These are phyloP conservation scores for Candida orba DNA, from an alignment of 805 yeast species.

Conservation along the genomic window DNA sequence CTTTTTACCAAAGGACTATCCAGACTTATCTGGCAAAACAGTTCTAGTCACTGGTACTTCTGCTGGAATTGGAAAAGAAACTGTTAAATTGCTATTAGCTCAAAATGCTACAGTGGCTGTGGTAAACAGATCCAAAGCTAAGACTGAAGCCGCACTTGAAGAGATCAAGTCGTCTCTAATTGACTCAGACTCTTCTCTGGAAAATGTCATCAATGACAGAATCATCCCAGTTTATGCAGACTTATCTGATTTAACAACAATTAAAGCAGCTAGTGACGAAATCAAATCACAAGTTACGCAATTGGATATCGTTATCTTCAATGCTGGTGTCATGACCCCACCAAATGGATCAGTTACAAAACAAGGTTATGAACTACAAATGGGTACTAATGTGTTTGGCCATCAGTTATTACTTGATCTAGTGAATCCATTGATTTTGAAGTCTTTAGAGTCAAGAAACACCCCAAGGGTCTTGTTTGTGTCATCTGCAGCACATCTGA, in stretches of 20 bases:
- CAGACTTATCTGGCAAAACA: slow-evolving; percentile 20
- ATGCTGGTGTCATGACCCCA: slow-evolving; percentile 39
- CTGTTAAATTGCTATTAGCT: slow-evolving; percentile 25
- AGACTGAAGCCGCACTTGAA: slow-evolving; percentile 25
- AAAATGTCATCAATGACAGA: slow-evolving; percentile 12
- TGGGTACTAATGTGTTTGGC: slow-evolving; percentile 42
- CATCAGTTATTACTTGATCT: slow-evolving; percentile 37
- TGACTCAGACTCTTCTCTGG: slow-evolving; percentile 8
- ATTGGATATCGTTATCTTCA: slow-evolving; percentile 33
- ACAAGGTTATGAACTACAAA: slow-evolving; percentile 40
- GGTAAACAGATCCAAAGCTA: slow-evolving; percentile 29
- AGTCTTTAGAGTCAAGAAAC: slow-evolving; percentile 21
- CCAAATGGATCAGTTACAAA: slow-evolving; percentile 29
- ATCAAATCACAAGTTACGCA: slow-evolving; percentile 19
- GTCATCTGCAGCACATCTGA: slow-evolving; percentile 31
- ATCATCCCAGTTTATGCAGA: slow-evolving; percentile 25
- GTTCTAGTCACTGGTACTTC: slow-evolving; percentile 28
- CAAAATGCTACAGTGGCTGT: slow-evolving; percentile 31
- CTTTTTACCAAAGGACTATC: slow-evolving; percentile 25
- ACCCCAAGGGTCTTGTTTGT: slow-evolving; percentile 38
- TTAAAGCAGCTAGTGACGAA: slow-evolving; percentile 30
- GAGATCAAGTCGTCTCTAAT: slow-evolving; percentile 22
- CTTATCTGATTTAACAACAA: slow-evolving; percentile 34
- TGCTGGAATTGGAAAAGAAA: slow-evolving; percentile 30
- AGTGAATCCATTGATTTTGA: slow-evolving; percentile 30